Evolutionary conservation across 2,329 filamentous ascomycete species (phyloP).

Genomic region (Microsporum audouinii): DNA sequence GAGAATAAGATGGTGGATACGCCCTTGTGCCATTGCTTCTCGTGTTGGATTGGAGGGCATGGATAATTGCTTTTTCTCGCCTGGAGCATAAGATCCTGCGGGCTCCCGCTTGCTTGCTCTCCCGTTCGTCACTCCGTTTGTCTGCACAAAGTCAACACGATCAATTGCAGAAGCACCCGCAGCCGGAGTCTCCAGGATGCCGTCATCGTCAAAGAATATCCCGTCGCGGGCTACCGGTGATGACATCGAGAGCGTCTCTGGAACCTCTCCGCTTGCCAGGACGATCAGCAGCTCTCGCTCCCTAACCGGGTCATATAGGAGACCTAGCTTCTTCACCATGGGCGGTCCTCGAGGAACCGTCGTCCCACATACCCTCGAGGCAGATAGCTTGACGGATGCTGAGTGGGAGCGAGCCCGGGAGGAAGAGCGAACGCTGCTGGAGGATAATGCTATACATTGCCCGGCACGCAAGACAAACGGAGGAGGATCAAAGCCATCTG

Average conservation of each 20-base stretch:
- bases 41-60: not conserved
- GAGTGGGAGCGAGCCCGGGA: slow-evolving; percentile 44
- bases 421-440: slow-evolving; percentile 47
- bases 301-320: slow-evolving; percentile 57
- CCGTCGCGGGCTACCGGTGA: not conserved
- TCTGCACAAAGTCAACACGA: not conserved
- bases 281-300: slow-evolving; percentile 34
- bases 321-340: slow-evolving; percentile 65
- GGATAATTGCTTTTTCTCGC: not conserved
- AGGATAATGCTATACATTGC: slow-evolving; percentile 47
- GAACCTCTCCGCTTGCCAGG: slow-evolving; percentile 6
- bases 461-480: slow-evolving; percentile 4
- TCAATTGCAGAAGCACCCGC: not conserved
- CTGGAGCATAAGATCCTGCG: not conserved
- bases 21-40: not conserved
- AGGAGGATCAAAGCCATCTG: not conserved
- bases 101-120: not conserved
- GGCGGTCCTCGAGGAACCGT: slow-evolving; percentile 60
- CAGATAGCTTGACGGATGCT: slow-evolving; percentile 38
- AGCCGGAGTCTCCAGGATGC: not conserved
- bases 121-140: not conserved
- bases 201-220: not conserved
- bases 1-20: not conserved
- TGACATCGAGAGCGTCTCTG: not conserved
- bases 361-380: slow-evolving; percentile 37